These are phyloP conservation scores for Aspergillus neotritici DNA, from an alignment of 2,329 filamentous ascomycete genomes.

Conservation along the genomic window DNA sequence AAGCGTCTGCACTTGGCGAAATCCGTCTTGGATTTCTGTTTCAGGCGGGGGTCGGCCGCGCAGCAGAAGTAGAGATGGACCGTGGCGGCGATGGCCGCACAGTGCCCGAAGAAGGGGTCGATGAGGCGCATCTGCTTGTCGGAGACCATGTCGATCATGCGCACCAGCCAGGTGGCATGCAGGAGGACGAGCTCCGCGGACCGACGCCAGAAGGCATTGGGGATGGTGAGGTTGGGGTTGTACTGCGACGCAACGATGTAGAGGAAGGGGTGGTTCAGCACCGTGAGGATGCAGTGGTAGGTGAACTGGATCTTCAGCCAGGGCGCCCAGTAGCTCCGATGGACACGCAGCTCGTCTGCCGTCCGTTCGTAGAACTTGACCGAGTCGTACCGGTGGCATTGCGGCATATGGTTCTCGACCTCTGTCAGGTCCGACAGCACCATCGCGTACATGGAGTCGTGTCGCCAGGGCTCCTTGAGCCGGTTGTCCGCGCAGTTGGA, in stretches of 20 bases:
- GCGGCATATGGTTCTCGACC: slow-evolving; percentile 42
- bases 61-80: slow-evolving; percentile 53
- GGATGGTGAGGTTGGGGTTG: slow-evolving; percentile 48
- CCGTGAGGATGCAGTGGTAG: slow-evolving; percentile 48
- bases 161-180: slow-evolving; percentile 51
- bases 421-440: slow-evolving; percentile 50
- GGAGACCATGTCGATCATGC: slow-evolving; percentile 51
- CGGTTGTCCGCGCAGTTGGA: slow-evolving; percentile 46
- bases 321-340: slow-evolving; percentile 47
- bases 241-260: slow-evolving; percentile 50
- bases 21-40: slow-evolving; percentile 49
- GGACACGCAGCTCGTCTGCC: slow-evolving; percentile 41
- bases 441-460: slow-evolving; percentile 49
- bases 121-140: slow-evolving; percentile 47
- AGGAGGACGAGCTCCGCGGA: slow-evolving; percentile 49
- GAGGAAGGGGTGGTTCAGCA: slow-evolving; percentile 51
- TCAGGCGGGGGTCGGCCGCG: slow-evolving; percentile 45
- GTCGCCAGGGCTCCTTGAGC: slow-evolving; percentile 48
- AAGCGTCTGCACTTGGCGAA: slow-evolving; percentile 49
- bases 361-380: slow-evolving; percentile 50
- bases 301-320: slow-evolving; percentile 52
- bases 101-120: slow-evolving; percentile 50
- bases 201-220: slow-evolving; percentile 51
- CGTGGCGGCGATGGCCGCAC: slow-evolving; percentile 49
- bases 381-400: slow-evolving; percentile 50